These are phyloP conservation scores for Dimargaris cristalligena DNA, from an alignment of 192 early-diverging fungal genomes.

Conservation along the genomic window DNA sequence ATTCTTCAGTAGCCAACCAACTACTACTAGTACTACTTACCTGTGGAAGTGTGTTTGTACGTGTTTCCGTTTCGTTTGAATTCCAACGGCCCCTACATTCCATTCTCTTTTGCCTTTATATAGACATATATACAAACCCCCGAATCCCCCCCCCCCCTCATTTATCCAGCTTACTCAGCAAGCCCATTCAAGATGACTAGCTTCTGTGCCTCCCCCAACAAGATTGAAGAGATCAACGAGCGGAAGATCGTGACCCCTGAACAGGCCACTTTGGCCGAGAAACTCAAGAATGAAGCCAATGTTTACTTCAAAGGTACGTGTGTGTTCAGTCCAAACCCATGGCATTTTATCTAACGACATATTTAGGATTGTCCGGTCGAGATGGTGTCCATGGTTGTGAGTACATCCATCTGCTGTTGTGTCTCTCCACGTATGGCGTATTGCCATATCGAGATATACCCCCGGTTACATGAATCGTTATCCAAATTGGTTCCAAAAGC, in stretches of 20 bases:
- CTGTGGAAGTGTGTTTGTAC: no score
- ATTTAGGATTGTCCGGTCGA: not conserved
- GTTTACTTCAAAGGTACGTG: constrained; percentile 7
- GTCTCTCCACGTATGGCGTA: not conserved
- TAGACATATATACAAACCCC: no score
- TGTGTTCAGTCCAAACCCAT: not conserved
- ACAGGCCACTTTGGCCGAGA: not conserved
- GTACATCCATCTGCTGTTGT: not conserved
- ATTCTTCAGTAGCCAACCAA: no score
- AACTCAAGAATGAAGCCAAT: constrained; percentile 9
- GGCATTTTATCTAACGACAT: not conserved
- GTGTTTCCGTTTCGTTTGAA: no score
- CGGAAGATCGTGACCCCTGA: not conserved
- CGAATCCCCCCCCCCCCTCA: no score
- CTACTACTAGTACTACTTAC: no score
- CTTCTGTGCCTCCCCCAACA: not conserved
- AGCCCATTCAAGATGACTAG: constrained; percentile 2
- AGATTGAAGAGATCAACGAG: not conserved
- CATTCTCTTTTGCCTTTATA: no score
- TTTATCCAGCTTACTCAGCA: no score
- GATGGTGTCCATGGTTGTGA: not conserved
- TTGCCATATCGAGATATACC: not conserved
- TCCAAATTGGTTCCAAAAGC: not conserved
- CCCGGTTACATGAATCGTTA: not conserved
- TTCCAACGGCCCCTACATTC: no score